Base-by-base conservation (phyloP, 441 rosid species). In the Erodium chrysanthum region DNA sequence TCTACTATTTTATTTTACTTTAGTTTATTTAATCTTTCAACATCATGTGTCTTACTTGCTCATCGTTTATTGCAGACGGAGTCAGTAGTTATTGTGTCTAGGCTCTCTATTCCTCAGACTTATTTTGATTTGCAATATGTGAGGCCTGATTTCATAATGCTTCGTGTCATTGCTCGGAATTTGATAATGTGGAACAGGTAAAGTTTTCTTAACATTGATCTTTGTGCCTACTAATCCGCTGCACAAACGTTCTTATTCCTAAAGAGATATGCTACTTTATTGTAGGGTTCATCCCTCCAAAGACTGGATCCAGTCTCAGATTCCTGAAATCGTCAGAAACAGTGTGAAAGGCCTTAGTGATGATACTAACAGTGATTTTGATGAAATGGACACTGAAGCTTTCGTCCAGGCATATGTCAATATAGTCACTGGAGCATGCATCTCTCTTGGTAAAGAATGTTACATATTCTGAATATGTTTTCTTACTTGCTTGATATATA, bases 121-220 rank as follows among this genome's bases (percentile, higher is more conserved):
- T 84, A 68, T 70, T 95, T 86, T 74, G 97, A 88, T 72, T 78
- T 95, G 82, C 88, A 87, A 72, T 91, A 90, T 48, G 88, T 95
- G 80, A 86, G 99, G 81, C 97, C 99, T 62, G 96, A 95, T 81
- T 91, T 91, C 82, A 88, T 95, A 78, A 85, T 94, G 96, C 99
- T 94, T 78, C 97, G 97, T 70, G 89, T 91, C 75, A 85, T 95
- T 86, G 96, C 99, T 77, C 86, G 91, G 72, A 95, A 88, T 80
- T 73, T 95, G 83, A 86, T 95, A 74, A 87, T 88, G 96, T 95
- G 97, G 99, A 83, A 84, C 85, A 90, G 97, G 99, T 91, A 82
- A 46, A 52, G 60, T 67, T 22, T 20, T 64, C 25, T 52, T 66
- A 40, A 14, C 12, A 12, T 59, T 67, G 71, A 76, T 23, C 70